These are phyloP conservation scores for Amaranthus hypochondriacus DNA, from an alignment of 148 eudicot genomes.

Conservation along the genomic window DNA sequence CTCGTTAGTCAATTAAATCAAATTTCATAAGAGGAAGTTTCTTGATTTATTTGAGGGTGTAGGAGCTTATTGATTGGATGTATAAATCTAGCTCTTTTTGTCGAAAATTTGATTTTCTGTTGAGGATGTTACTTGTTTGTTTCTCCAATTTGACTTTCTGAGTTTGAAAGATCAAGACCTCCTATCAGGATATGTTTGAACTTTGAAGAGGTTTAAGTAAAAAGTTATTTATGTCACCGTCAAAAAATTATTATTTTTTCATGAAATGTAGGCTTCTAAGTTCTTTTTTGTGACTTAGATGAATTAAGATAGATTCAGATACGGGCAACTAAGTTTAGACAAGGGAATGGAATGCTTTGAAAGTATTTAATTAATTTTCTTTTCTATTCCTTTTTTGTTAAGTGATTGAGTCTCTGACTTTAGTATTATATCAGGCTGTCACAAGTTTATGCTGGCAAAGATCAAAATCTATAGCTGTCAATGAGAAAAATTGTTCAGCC, in stretches of 20 bases:
- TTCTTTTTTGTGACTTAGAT: too few relatives aligned
- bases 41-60: too few relatives aligned
- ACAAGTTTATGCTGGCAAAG: constrained; percentile 96
- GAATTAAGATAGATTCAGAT: not conserved
- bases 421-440: constrained; percentile 58
- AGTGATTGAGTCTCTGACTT: not conserved
- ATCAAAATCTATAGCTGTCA: constrained; percentile 63
- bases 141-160: not conserved
- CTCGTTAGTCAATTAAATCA: too few relatives aligned
- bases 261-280: too few relatives aligned
- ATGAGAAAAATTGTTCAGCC: constrained; percentile 65
- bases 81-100: not conserved
- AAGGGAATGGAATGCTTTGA: not conserved
- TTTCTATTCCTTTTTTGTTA: not conserved
- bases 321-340: not conserved
- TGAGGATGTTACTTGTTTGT: not conserved
- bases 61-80: not conserved
- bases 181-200: not conserved
- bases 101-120: not conserved
- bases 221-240: not conserved
- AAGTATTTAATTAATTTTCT: not conserved
- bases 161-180: not conserved
- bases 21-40: too few relatives aligned
- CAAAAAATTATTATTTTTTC: not conserved
- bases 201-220: not conserved